phyloP scores from a whole-genome alignment of 129 eudicot genomes.

The Flaveria linearis region DNA sequence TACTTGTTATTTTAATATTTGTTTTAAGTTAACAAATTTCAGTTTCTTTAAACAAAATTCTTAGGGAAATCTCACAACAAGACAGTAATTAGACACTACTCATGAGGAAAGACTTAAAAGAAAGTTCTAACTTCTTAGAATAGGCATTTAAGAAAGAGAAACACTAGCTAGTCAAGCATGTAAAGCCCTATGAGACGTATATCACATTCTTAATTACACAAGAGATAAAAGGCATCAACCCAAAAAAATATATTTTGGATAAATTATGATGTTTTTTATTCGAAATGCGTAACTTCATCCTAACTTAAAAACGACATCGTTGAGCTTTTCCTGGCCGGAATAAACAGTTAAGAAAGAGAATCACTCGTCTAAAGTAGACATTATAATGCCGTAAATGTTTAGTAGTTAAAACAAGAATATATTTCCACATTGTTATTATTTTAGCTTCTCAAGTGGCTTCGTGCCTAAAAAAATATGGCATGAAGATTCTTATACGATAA shows the following conservation, averaged over 20 bases:
- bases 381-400: not conserved
- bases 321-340: too few species aligned
- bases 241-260: too few species aligned
- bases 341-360: too few species aligned
- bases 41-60: not conserved
- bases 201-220: too few species aligned
- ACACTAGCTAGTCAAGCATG: too few species aligned
- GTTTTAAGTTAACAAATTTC: not conserved
- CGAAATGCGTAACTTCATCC: too few species aligned
- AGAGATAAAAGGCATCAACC: too few species aligned
- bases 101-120: not conserved
- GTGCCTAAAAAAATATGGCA: not conserved
- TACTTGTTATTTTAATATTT: not conserved
- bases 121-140: too few species aligned
- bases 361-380: not conserved
- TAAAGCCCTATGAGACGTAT: too few species aligned
- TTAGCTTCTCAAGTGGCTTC: not conserved
- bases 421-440: not conserved
- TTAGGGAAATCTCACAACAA: not conserved
- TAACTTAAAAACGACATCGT: too few species aligned
- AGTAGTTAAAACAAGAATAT: not conserved
- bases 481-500: not conserved
- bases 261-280: too few species aligned
- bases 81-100: not conserved
- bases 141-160: too few species aligned